Evolutionary conservation across 495 filamentous ascomycete genomes (phyloP).

Genomic region (Annulohypoxylon moriforme): DNA sequence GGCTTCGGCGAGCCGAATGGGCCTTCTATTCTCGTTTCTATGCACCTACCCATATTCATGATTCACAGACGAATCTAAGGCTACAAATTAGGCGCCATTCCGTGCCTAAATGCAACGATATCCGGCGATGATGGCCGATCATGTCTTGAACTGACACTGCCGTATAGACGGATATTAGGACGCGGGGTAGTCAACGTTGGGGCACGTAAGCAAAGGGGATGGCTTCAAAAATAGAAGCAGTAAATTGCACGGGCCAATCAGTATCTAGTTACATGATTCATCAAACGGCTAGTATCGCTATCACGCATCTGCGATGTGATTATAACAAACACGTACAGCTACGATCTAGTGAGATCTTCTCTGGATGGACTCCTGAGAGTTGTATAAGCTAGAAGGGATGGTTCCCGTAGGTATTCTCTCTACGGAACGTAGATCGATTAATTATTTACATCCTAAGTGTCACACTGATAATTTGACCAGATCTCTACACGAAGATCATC

Average conservation of each 20-base stretch:
- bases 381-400: not conserved
- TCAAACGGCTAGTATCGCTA: conserved; percentile 16
- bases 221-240: conserved; percentile 37
- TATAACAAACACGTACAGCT: conserved; percentile 5
- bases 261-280: not conserved
- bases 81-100: conserved; percentile 30
- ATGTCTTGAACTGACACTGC: conserved; percentile 27
- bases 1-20: conserved; percentile 9
- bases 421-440: not conserved
- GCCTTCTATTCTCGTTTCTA: conserved; percentile 1
- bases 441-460: not conserved
- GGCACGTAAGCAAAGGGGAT: conserved; percentile 21
- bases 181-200: conserved; percentile 42
- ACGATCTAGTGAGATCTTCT: not conserved
- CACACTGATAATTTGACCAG: not conserved
- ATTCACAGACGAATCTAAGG: conserved; percentile 21
- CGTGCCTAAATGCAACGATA: conserved; percentile 39
- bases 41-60: not conserved
- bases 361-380: not conserved
- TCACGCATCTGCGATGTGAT: conserved; percentile 24
- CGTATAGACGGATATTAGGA: conserved; percentile 26
- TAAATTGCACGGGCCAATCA: conserved; percentile 29
- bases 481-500: not conserved
- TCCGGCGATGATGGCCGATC: conserved; percentile 29
- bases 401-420: not conserved